Base-by-base conservation (phyloP, 129 eudicot species). In the Artemisia tridentata region DNA sequence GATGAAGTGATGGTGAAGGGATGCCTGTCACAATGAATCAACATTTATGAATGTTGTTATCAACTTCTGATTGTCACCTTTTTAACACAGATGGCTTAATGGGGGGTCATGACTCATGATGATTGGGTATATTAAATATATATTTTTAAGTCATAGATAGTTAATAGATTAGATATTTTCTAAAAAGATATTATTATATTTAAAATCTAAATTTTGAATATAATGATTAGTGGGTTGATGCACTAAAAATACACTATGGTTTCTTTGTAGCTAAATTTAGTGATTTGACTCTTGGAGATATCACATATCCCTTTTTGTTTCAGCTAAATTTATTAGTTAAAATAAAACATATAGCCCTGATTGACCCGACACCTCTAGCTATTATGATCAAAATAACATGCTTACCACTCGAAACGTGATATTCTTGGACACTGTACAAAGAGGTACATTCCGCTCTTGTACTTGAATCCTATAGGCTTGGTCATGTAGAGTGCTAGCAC, bases 361-460 rank as follows among this genome's bases (percentile, higher is more conserved):
- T 7, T 38, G 45, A 38, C 45, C 11, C 3, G 59, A 18, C 25
- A 53, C 59, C 23, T 53, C 11, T 16, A 19, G 31, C 13, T 21
- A 23, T 73, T 50, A 51, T 7, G 50, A 53, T 65, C 10, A 59
- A 16, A 62, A 51, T 25, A 27, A 7, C 15, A 63, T 17, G n/a
- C 47, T 71, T 79, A 95, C 99, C 99, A 95, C 77, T 95, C 99
- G 48, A 79, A 95, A 49, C 59, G 74, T 7, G 99, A 90, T 72
- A 95, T 79, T 77, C 83, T 86, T 64, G 95, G 99, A 69, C 99
- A 95, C 73, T 90, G 92, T 79, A 95, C 92, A 46, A 95, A 95
- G 17, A 95, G 82, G 84, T 95, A 95, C 99, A 95, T 95, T 58
- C 99, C 99, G 60, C 99, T 95, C 86, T 95, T 90, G 88, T 95